Evolutionary conservation across 1,284 basidiomycete genomes (phyloP).

Genomic region (Apiotrichum akiyoshidainum): DNA sequence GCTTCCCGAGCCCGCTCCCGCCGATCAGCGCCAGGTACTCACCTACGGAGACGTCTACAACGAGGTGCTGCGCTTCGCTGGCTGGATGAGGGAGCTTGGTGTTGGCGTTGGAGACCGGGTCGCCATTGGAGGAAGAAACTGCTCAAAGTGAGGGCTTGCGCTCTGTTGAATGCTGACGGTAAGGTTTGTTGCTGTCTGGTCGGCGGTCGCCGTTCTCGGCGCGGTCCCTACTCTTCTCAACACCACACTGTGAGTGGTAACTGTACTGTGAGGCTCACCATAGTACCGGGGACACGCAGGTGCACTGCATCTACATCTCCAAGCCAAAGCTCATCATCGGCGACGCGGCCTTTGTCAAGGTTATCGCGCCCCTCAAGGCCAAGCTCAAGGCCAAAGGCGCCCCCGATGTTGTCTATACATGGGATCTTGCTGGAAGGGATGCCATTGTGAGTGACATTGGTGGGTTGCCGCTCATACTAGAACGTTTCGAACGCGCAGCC

Average conservation of each 20-base stretch:
- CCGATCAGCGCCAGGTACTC: neutral
- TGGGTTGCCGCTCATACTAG: too few species aligned
- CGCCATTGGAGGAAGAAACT: constrained; percentile 40
- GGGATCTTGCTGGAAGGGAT: neutral
- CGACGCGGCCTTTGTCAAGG: constrained; percentile 24
- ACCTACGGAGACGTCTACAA: constrained; percentile 24
- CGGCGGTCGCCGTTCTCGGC: constrained; percentile 37
- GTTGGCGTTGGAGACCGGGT: constrained; percentile 33
- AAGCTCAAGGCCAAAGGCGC: neutral
- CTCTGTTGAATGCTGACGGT: neutral
- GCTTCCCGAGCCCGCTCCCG: neutral
- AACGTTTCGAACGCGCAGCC: neutral
- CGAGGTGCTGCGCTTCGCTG: constrained; percentile 23
- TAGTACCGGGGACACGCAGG: constrained; percentile 4
- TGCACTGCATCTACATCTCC: constrained; percentile 29
- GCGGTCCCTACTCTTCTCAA: constrained; percentile 37
- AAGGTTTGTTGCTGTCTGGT: constrained; percentile 31
- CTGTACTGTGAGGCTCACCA: neutral
- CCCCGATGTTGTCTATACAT: constrained; percentile 2
- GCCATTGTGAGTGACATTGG: neutral
- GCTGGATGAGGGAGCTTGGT: constrained; percentile 33
- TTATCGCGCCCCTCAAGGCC: neutral
- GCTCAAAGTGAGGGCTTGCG: constrained; percentile 13
- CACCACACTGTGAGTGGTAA: constrained; percentile 31
- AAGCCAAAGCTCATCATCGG: constrained; percentile 29